A percentile compares a stretch with the other conserved stretches of the same genome.
These are phyloP conservation scores for Neonectria hederae DNA, from an alignment of 2,329 filamentous ascomycete species.

Conservation along the genomic window DNA sequence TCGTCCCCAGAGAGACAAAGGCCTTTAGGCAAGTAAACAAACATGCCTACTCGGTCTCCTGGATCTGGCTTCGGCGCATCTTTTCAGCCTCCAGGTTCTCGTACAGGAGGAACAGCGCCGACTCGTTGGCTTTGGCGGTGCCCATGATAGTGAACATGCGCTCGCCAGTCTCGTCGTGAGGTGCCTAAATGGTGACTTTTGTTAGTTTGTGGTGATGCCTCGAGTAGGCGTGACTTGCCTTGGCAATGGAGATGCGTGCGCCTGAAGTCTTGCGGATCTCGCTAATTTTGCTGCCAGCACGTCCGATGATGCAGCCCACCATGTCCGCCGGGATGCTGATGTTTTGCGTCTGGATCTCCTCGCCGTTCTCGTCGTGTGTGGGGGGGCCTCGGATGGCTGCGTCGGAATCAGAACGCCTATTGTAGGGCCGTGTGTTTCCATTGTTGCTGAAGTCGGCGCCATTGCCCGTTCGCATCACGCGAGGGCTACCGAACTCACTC, in stretches of 20 bases:
- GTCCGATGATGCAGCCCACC: conserved; percentile 99
- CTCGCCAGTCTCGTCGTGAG: conserved; percentile 97
- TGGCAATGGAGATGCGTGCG: conserved; percentile 96
- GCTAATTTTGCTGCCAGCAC: conserved; percentile 95
- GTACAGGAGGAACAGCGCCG: conserved; percentile 93
- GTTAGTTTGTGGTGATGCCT: not conserved
- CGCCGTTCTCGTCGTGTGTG: conserved; percentile 93
- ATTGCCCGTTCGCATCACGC: conserved; percentile 95
- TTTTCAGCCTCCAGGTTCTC: conserved; percentile 99
- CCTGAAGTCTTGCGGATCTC: conserved; percentile 98
- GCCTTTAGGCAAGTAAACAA: conserved; percentile 52
- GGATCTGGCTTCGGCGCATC: conserved; percentile 90
- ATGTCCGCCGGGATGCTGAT: conserved; percentile 99
- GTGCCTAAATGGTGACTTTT: conserved; percentile 64
- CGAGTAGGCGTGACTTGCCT: conserved; percentile 59
- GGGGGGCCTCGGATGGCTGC: conserved; percentile 82
- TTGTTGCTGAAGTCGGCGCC: conserved; percentile 98
- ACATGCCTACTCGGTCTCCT: conserved; percentile 59
- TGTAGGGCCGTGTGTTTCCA: conserved; percentile 70
- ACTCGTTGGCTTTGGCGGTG: conserved; percentile 91
- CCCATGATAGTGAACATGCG: conserved; percentile 99
- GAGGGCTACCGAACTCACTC: conserved; percentile 67
- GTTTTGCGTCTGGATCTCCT: conserved; percentile 98
- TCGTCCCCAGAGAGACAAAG: conserved; percentile 59
- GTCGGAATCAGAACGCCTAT: conserved; percentile 85